Conservation (phyloP, 768 basidiomycete species). For the Collybia sordida region DNA sequence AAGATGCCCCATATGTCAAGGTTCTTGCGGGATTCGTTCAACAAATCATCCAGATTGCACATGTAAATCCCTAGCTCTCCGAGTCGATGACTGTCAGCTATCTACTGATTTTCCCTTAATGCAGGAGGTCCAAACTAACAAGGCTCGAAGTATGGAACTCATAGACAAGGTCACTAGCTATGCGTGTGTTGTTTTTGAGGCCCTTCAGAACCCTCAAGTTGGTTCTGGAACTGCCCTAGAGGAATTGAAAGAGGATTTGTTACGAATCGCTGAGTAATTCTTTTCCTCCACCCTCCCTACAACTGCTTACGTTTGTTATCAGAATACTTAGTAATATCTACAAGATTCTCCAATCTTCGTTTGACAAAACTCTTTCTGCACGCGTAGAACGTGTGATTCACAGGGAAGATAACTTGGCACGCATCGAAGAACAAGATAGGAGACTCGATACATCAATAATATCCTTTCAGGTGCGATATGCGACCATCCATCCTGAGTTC, state of each 20-base stretch:
- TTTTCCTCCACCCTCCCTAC: background rate
- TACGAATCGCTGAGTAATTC: conserved; percentile 15
- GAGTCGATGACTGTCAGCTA: background rate
- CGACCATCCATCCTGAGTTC: background rate
- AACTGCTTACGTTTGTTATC: background rate
- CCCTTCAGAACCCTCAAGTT: conserved; percentile 13
- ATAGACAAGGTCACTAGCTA: conserved; percentile 21
- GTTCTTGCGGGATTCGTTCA: conserved; percentile 19
- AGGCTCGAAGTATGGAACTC: conserved; percentile 20
- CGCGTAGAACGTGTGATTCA: conserved; percentile 16
- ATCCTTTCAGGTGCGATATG: conserved; percentile 19
- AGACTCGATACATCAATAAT: conserved; percentile 25
- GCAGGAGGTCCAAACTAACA: conserved; percentile 22
- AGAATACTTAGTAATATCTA: conserved; percentile 22
- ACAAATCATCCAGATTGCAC: conserved; percentile 24
- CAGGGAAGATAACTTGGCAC: conserved; percentile 16
- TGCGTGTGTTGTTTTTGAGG: conserved; percentile 22
- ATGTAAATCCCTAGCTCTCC: conserved; percentile 11
- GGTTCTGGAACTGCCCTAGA: conserved; percentile 6
- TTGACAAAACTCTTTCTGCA: conserved; percentile 9
- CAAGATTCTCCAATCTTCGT: conserved; percentile 12
- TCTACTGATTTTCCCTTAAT: background rate
- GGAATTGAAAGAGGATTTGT: conserved; percentile 19
- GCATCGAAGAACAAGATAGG: conserved; percentile 22
- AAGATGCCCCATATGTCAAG: conserved; percentile 25